phyloP scores from a whole-genome alignment of 192 early-diverging fungal species.

The Coemansia sp. region DNA sequence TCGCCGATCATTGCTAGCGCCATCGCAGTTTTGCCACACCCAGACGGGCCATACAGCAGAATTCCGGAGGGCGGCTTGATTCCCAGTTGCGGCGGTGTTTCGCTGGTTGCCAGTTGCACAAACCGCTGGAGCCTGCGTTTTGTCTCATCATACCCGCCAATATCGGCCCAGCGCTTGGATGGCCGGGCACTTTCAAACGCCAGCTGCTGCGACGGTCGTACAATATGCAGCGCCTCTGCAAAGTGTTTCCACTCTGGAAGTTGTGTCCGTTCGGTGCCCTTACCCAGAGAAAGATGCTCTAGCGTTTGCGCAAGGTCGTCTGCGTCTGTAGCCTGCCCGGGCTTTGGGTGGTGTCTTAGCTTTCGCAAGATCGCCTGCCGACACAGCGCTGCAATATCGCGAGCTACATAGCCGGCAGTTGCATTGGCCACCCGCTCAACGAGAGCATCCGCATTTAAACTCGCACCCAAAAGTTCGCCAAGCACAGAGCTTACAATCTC shows the following conservation, averaged over 20 bases:
- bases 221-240: slow-evolving; percentile 50
- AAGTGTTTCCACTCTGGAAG: slow-evolving; percentile 25
- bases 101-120: slow-evolving; percentile 58
- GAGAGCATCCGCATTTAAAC: slow-evolving; percentile 2
- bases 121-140: slow-evolving; percentile 60
- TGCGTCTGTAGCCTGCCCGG: not conserved
- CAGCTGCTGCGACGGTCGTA: slow-evolving; percentile 64
- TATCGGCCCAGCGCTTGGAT: slow-evolving; percentile 56
- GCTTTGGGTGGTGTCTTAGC: not conserved
- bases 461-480: not conserved
- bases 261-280: not conserved
- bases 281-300: slow-evolving; percentile 4
- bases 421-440: slow-evolving; percentile 25
- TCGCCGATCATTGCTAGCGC: slow-evolving; percentile 76
- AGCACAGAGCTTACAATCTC: slow-evolving; percentile 9
- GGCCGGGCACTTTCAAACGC: slow-evolving; percentile 60
- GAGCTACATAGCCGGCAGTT: slow-evolving; percentile 46
- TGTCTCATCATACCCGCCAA: slow-evolving; percentile 73
- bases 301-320: slow-evolving; percentile 3
- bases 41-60: slow-evolving; percentile 89
- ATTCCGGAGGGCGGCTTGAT: slow-evolving; percentile 75
- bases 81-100: slow-evolving; percentile 59
- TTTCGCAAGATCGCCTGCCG: slow-evolving; percentile 31
- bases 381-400: slow-evolving; percentile 35
- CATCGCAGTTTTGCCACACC: slow-evolving; percentile 89